A percentile compares a stretch with the other conserved stretches of the same genome.
phyloP scores from a whole-genome alignment of 768 basidiomycete genomes.

The Pleurotus eryngii region DNA sequence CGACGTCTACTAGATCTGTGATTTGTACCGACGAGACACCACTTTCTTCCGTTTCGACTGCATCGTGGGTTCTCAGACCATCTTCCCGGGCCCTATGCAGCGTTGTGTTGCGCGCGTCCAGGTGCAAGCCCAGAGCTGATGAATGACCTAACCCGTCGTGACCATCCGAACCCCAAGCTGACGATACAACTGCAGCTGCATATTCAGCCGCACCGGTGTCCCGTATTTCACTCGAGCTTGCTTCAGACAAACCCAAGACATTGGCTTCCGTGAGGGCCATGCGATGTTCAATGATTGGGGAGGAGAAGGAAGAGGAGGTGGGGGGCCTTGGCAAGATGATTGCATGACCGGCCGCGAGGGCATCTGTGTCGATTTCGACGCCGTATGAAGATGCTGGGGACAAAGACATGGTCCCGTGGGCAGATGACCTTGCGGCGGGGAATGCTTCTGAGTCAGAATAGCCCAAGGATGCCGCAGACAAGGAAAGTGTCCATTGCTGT shows the following conservation, averaged over 20 bases:
- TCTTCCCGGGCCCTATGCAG: background rate
- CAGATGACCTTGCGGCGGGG: conserved; percentile 6
- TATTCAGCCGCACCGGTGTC: conserved; percentile 27
- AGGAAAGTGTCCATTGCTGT: conserved; percentile 14
- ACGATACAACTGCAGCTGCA: conserved; percentile 30
- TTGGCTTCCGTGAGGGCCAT: conserved; percentile 1
- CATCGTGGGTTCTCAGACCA: background rate
- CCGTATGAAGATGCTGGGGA: conserved; percentile 11
- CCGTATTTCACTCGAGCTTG: conserved; percentile 2
- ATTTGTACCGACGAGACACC: background rate
- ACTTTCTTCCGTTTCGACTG: conserved; percentile 3
- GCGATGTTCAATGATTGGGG: conserved; percentile 5
- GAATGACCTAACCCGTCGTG: background rate
- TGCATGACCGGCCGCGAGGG: conserved; percentile 1
- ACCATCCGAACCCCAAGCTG: conserved; percentile 26
- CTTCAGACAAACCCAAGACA: background rate
- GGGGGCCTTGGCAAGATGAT: conserved; percentile 10
- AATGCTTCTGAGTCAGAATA: conserved; percentile 9
- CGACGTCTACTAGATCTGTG: background rate
- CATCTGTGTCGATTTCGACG: conserved; percentile 9
- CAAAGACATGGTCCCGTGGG: conserved; percentile 5
- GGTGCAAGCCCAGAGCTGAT: background rate
- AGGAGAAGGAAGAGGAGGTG: conserved; percentile 16
- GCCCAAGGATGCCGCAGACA: conserved; percentile 14
- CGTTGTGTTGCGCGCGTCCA: background rate